A percentile compares a stretch with the other conserved stretches of the same genome.
phyloP scores from a whole-genome alignment of 306 rosid species.

The Potentilla sterilis region DNA sequence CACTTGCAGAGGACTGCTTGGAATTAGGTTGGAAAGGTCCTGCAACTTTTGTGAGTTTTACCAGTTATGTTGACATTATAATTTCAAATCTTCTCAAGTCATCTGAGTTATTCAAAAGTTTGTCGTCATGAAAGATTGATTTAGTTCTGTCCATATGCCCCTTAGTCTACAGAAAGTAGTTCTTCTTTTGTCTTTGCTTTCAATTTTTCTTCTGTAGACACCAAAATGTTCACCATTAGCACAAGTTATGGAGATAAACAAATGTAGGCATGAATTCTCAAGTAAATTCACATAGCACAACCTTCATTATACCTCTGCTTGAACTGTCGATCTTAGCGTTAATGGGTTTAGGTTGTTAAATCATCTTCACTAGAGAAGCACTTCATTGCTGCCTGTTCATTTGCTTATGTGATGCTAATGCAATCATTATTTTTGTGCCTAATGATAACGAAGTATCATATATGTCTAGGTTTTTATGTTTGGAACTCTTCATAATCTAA shows the following conservation, averaged over 20 bases:
- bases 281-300: background rate
- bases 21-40: background rate
- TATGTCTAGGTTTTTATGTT: too few species aligned
- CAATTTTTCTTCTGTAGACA: background rate
- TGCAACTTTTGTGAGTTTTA: background rate
- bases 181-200: background rate
- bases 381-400: background rate
- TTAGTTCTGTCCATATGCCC: too few species aligned
- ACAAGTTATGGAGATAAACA: background rate
- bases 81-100: background rate
- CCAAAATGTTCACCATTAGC: background rate
- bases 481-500: conserved; percentile 12
- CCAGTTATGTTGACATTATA: background rate
- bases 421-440: background rate
- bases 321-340: background rate
- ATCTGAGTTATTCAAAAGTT: background rate
- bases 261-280: background rate
- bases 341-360: background rate
- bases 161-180: background rate
- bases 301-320: background rate
- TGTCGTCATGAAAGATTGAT: background rate
- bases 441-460: too few species aligned
- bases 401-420: background rate
- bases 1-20: background rate
- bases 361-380: background rate